These are phyloP conservation scores for Grosmannia serpens DNA, from an alignment of 2,329 filamentous ascomycete genomes.

Conservation along the genomic window DNA sequence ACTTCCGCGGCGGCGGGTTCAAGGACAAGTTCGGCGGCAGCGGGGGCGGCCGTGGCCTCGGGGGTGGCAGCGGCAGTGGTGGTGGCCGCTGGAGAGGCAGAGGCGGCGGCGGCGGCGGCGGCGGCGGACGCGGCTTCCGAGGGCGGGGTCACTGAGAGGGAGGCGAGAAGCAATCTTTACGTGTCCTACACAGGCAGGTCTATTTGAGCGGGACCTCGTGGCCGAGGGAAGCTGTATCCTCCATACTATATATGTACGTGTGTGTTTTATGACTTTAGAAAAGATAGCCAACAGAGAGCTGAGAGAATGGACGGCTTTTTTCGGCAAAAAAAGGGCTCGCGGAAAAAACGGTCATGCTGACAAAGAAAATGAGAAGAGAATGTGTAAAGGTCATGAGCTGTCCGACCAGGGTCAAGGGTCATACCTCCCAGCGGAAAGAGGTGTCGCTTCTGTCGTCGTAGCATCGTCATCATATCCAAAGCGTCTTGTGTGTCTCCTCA, in stretches of 20 bases:
- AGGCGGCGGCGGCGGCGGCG: constrained; percentile 20
- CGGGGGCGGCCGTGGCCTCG: neutral
- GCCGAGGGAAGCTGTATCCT: neutral
- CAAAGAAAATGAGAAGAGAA: neutral
- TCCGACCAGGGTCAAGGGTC: neutral
- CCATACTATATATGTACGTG: neutral
- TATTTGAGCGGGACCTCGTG: neutral
- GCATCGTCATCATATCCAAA: constrained; percentile 4
- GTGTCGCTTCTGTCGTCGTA: neutral
- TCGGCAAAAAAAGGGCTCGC: too few relatives aligned
- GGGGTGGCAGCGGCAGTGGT: constrained; percentile 6
- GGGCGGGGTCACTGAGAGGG: constrained; percentile 10
- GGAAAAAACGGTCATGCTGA: neutral
- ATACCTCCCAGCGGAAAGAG: too few relatives aligned
- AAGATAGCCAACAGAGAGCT: neutral
- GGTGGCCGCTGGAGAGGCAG: constrained; percentile 16
- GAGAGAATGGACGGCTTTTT: neutral
- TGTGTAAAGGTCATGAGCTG: neutral
- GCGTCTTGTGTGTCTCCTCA: neutral
- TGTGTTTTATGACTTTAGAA: neutral
- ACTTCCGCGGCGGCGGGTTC: constrained; percentile 2
- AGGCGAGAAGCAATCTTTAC: neutral
- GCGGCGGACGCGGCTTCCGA: constrained; percentile 18
- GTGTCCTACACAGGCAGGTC: neutral
- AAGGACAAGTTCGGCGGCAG: constrained; percentile 1